phyloP scores from a whole-genome alignment of 1,284 basidiomycete genomes.

The Ustilago loliicola region DNA sequence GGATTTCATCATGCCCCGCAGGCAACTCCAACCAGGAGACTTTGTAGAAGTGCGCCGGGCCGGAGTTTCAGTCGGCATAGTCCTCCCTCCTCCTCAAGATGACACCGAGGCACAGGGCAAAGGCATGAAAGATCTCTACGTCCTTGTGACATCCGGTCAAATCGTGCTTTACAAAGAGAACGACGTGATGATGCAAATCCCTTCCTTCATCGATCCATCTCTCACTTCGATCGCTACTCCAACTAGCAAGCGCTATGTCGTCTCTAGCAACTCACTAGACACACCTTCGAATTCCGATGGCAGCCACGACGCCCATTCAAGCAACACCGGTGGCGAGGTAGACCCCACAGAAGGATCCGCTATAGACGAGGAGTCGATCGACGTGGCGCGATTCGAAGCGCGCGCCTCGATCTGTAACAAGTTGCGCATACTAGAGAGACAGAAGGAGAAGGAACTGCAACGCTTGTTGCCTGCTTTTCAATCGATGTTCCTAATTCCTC shows the following conservation, averaged over 20 bases:
- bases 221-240: constrained; percentile 19
- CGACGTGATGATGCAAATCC: constrained; percentile 55
- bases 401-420: constrained; percentile 46
- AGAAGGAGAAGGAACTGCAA: constrained; percentile 47
- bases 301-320: constrained; percentile 21
- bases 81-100: constrained; percentile 26
- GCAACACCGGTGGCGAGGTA: not conserved
- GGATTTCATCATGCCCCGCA: constrained; percentile 31
- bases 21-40: constrained; percentile 38
- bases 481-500: constrained; percentile 36
- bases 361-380: constrained; percentile 33
- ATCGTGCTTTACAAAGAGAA: constrained; percentile 34
- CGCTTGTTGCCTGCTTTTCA: constrained; percentile 45
- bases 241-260: constrained; percentile 19
- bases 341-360: constrained; percentile 22
- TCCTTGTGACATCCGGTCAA: constrained; percentile 35
- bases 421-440: constrained; percentile 34
- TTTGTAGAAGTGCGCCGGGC: constrained; percentile 46
- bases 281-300: constrained; percentile 19
- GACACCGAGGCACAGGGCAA: not conserved
- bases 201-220: constrained; percentile 23
- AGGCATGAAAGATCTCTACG: constrained; percentile 33
- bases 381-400: constrained; percentile 38
- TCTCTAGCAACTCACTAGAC: constrained; percentile 26
- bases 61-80: constrained; percentile 17